These are phyloP conservation scores for Amoebophrya sp. DNA, from an alignment of 169 alveolate genomes.

Conservation along the genomic window DNA sequence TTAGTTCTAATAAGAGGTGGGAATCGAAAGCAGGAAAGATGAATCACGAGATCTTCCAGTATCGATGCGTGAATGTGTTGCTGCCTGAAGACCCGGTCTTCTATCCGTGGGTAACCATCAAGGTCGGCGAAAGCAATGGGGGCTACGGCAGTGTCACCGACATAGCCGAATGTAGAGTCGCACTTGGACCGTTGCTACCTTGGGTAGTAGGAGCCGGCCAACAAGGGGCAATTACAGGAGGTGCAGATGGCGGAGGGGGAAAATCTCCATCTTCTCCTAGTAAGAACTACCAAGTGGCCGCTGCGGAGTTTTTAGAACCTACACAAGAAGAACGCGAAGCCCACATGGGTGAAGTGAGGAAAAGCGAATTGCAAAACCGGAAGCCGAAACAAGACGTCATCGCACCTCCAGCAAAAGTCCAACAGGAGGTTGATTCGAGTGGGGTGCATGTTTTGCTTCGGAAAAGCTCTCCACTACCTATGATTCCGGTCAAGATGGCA, in stretches of 20 bases:
- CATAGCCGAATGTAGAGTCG: background rate
- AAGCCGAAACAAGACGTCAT: background rate
- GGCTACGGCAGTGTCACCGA: background rate
- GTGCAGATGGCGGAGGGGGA: too few relatives aligned
- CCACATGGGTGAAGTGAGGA: too few relatives aligned
- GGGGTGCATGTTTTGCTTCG: constrained; percentile 2
- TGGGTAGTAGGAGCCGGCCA: background rate
- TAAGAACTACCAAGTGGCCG: too few relatives aligned
- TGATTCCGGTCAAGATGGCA: background rate
- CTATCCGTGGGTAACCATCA: background rate
- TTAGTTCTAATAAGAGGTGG: too few relatives aligned
- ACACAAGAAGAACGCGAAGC: too few relatives aligned
- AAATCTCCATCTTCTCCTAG: too few relatives aligned
- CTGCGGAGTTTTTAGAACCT: too few relatives aligned
- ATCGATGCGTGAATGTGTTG: background rate
- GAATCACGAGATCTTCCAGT: constrained; percentile 5
- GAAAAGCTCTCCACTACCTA: background rate
- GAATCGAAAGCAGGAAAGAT: background rate
- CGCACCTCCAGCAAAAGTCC: background rate
- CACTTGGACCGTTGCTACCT: background rate
- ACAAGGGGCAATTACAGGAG: too few relatives aligned
- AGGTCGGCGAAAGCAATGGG: constrained; percentile 25
- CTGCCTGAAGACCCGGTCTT: constrained; percentile 1
- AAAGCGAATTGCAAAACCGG: too few relatives aligned
- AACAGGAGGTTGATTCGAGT: background rate